phyloP scores from a whole-genome alignment of 2,329 filamentous ascomycete species.

The Hypomyces rosellus region DNA sequence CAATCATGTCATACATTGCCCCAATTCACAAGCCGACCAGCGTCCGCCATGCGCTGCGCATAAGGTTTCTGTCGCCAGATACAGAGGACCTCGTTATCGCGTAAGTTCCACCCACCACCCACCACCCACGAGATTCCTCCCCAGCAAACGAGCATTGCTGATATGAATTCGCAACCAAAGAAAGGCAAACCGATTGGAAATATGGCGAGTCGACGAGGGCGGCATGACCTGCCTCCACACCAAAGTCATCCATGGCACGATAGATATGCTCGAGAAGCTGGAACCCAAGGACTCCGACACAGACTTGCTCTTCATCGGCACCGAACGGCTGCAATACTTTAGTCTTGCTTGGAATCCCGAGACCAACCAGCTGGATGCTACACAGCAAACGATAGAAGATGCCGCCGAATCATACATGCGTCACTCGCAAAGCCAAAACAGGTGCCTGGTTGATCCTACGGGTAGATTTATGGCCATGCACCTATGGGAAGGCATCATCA shows the following conservation, averaged over 20 bases:
- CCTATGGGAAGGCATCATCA: slow-evolving; percentile 55
- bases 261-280: slow-evolving; percentile 78
- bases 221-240: slow-evolving; percentile 60
- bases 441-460: slow-evolving; percentile 77
- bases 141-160: slow-evolving; percentile 16
- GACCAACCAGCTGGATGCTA: slow-evolving; percentile 43
- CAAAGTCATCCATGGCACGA: slow-evolving; percentile 73
- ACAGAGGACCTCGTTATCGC: slow-evolving; percentile 81
- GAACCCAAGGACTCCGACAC: slow-evolving; percentile 66
- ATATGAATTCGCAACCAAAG: slow-evolving; percentile 35
- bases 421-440: slow-evolving; percentile 75
- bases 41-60: slow-evolving; percentile 78
- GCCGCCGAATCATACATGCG: slow-evolving; percentile 56
- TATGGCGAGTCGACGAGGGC: slow-evolving; percentile 65
- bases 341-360: slow-evolving; percentile 74
- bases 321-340: slow-evolving; percentile 85
- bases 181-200: slow-evolving; percentile 78
- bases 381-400: slow-evolving; percentile 47
- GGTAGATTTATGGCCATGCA: slow-evolving; percentile 54
- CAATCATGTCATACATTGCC: slow-evolving; percentile 82
- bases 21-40: slow-evolving; percentile 91
- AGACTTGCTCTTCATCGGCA: slow-evolving; percentile 88
- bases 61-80: slow-evolving; percentile 66
- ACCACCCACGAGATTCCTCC: neutral
- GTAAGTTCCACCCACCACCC: slow-evolving; percentile 46